A percentile compares a stretch with the other conserved stretches of the same genome.
These are phyloP conservation scores for Pachyrhizus erosus DNA, from an alignment of 306 rosid species.

Conservation along the genomic window DNA sequence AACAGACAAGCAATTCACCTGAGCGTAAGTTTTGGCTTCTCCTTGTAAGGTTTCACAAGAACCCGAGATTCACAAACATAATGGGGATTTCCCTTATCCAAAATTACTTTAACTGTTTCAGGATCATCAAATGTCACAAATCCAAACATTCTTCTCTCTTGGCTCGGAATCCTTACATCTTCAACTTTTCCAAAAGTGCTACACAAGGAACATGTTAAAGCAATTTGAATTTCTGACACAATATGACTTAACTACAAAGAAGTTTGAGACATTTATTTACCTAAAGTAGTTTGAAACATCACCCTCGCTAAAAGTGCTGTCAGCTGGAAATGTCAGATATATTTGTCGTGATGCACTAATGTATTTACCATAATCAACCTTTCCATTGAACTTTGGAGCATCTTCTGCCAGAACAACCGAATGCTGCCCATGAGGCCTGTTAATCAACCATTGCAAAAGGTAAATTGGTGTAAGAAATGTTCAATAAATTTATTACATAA, in stretches of 20 bases:
- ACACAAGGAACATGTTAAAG: slow-evolving; percentile 21
- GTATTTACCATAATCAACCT: slow-evolving; percentile 61
- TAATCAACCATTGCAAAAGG: slow-evolving; percentile 5
- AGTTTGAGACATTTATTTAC: slow-evolving; percentile 46
- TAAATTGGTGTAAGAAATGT: background rate
- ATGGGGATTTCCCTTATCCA: slow-evolving; percentile 79
- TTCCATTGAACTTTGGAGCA: slow-evolving; percentile 59
- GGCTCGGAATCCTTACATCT: slow-evolving; percentile 91
- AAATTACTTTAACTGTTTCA: slow-evolving; percentile 70
- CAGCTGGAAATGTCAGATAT: slow-evolving; percentile 91
- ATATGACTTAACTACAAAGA: slow-evolving; percentile 15
- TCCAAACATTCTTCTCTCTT: slow-evolving; percentile 86
- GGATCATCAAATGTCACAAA: slow-evolving; percentile 77
- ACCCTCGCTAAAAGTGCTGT: slow-evolving; percentile 79
- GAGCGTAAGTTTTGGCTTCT: slow-evolving; percentile 69
- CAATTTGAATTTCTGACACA: background rate
- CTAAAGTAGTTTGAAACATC: slow-evolving; percentile 83
- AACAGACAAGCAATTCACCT: slow-evolving; percentile 49
- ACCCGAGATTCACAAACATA: slow-evolving; percentile 77
- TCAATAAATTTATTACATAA: background rate
- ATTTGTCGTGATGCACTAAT: slow-evolving; percentile 80
- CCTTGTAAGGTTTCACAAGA: slow-evolving; percentile 87
- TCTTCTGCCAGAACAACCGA: slow-evolving; percentile 80
- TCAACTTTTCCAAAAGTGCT: slow-evolving; percentile 78
- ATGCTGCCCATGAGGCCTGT: slow-evolving; percentile 95